A percentile compares a stretch with the other conserved stretches of the same genome.
Conservation (phyloP, 306 rosid genomes). For the Quercus gilva region DNA sequence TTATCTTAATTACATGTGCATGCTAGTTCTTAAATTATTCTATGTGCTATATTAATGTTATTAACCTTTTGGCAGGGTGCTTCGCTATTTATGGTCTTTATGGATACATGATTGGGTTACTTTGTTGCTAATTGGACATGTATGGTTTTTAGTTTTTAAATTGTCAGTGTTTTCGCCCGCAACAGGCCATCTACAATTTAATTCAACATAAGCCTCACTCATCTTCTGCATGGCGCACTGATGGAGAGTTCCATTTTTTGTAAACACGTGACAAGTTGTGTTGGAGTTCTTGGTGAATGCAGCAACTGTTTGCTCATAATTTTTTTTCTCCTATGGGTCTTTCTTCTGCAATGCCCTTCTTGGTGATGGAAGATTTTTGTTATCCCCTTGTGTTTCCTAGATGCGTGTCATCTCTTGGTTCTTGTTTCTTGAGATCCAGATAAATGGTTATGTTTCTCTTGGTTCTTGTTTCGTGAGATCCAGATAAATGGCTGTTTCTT, state of each 20-base stretch:
- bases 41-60: slow-evolving; percentile 57
- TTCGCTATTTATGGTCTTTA: slow-evolving; percentile 75
- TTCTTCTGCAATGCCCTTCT: slow-evolving; percentile 12
- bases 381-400: slow-evolving; percentile 26
- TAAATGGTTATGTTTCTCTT: slow-evolving; percentile 10
- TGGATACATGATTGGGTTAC: slow-evolving; percentile 79
- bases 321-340: slow-evolving; percentile 18
- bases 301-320: slow-evolving; percentile 19
- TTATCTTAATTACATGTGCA: slow-evolving; percentile 26
- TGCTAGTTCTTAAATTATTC: slow-evolving; percentile 33
- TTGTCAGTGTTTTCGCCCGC: slow-evolving; percentile 46
- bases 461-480: not conserved
- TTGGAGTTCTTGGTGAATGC: slow-evolving; percentile 44
- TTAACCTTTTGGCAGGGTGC: slow-evolving; percentile 96
- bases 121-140: slow-evolving; percentile 78
- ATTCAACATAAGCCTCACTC: slow-evolving; percentile 23
- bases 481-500: slow-evolving; percentile 20
- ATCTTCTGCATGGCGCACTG: slow-evolving; percentile 31
- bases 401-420: slow-evolving; percentile 34
- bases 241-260: slow-evolving; percentile 26
- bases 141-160: slow-evolving; percentile 58
- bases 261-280: slow-evolving; percentile 37
- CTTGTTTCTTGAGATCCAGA: slow-evolving; percentile 50
- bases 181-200: slow-evolving; percentile 39
- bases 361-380: slow-evolving; percentile 30